Evolutionary conservation across 345 rosid species (phyloP).

Genomic region (Euphorbia pulcherrima): DNA sequence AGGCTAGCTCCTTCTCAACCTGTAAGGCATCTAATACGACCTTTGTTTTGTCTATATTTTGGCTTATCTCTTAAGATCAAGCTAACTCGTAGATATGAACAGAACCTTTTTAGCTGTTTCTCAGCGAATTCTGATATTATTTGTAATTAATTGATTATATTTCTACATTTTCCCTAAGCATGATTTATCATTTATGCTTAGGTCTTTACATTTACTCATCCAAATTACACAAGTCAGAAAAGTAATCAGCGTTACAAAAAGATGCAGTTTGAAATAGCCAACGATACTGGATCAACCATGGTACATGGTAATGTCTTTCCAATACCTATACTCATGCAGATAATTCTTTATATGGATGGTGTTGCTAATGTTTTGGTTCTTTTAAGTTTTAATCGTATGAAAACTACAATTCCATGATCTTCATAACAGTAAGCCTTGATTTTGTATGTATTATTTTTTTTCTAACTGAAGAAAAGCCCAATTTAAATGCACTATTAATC

Average conservation of each 20-base stretch:
- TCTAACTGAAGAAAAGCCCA: background rate
- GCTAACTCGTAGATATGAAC: background rate
- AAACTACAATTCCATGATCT: background rate
- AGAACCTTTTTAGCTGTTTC: background rate
- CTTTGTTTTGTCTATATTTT: background rate
- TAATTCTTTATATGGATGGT: background rate
- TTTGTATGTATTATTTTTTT: too few species aligned
- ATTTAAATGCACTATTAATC: background rate
- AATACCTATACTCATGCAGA: background rate
- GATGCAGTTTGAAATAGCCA: constrained; percentile 65
- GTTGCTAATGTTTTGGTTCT: background rate
- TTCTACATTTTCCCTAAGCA: background rate
- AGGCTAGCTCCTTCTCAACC: constrained; percentile 77
- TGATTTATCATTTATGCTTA: constrained; percentile 21
- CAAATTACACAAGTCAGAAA: constrained; percentile 50
- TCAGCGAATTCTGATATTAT: constrained; percentile 10
- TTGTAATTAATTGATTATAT: background rate
- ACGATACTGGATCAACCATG: constrained; percentile 72
- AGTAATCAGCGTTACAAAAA: constrained; percentile 76
- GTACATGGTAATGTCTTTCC: constrained; percentile 65
- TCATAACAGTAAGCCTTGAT: background rate
- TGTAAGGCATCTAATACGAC: constrained; percentile 50
- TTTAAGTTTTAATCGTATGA: background rate
- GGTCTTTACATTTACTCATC: constrained; percentile 94
- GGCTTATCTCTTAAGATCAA: background rate